Conservation (phyloP, 331 rosid genomes). For the Pyracantha coccinea region DNA sequence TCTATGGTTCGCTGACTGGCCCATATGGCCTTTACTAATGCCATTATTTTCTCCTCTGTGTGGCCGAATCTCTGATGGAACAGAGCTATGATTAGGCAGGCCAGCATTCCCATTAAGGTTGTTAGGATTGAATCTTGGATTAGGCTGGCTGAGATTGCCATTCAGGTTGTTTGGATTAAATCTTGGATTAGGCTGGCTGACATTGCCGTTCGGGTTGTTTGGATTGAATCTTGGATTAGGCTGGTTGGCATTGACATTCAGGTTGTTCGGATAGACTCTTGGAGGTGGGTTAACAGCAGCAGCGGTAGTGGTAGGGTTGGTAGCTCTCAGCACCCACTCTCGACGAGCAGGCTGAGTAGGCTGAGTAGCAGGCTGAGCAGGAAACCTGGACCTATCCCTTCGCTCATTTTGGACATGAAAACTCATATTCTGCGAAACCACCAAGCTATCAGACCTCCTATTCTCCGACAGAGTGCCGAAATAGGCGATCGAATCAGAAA, state of each 20-base stretch:
- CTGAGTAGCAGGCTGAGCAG: constrained; percentile 30
- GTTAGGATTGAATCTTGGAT: constrained; percentile 6
- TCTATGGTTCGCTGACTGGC: constrained; percentile 28
- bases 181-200: neutral
- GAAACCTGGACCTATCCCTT: constrained; percentile 43
- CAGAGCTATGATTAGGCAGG: constrained; percentile 11
- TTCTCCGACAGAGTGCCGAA: constrained; percentile 16
- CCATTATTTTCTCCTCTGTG: neutral
- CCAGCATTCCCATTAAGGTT: neutral
- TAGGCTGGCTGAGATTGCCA: constrained; percentile 11
- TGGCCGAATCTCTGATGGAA: constrained; percentile 7
- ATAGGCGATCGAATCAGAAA: neutral
- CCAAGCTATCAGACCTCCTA: constrained; percentile 15
- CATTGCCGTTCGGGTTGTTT: neutral
- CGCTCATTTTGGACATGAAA: constrained; percentile 35
- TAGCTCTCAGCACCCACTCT: constrained; percentile 57
- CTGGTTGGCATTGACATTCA: constrained; percentile 6
- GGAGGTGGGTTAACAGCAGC: constrained; percentile 7
- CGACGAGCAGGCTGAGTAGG: constrained; percentile 24
- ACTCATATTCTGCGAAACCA: constrained; percentile 40
- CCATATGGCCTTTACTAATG: constrained; percentile 15
- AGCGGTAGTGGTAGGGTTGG: constrained; percentile 10
- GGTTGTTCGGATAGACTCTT: neutral
- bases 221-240: constrained; percentile 8
- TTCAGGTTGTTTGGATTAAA: neutral